Evolutionary conservation across 805 yeast species (phyloP).

Genomic region (Sungouiella thailandica): DNA sequence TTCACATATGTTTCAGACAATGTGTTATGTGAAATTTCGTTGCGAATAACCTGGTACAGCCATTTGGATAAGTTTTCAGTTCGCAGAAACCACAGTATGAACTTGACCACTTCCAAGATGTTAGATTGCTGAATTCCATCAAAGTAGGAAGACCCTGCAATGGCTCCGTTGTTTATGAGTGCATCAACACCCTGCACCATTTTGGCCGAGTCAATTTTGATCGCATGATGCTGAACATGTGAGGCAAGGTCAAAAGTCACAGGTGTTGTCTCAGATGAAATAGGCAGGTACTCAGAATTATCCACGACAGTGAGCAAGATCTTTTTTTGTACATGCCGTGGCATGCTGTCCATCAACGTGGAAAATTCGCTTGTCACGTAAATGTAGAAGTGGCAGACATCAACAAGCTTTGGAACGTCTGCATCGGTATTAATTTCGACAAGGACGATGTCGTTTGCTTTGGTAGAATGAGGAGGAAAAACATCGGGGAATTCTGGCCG

Average conservation of each 20-base stretch:
- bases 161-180: constrained; percentile 25
- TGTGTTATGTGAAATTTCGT: constrained; percentile 10
- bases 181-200: constrained; percentile 25
- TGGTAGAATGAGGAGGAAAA: constrained; percentile 7
- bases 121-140: constrained; percentile 30
- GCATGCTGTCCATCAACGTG: constrained; percentile 7
- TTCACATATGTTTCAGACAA: constrained; percentile 14
- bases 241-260: constrained; percentile 14
- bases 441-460: constrained; percentile 15
- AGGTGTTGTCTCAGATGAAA: constrained; percentile 26
- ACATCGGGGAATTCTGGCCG: constrained; percentile 18
- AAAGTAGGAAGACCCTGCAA: constrained; percentile 27
- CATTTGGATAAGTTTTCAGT: constrained; percentile 21
- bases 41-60: constrained; percentile 13
- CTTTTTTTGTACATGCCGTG: constrained; percentile 17
- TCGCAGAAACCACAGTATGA: constrained; percentile 23
- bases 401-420: constrained; percentile 9
- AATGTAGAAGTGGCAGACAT: constrained; percentile 20
- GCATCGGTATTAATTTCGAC: constrained; percentile 18
- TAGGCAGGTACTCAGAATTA: constrained; percentile 33
- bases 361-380: constrained; percentile 19
- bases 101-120: constrained; percentile 28
- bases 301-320: constrained; percentile 33
- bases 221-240: constrained; percentile 18
- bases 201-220: constrained; percentile 28